phyloP scores from a whole-genome alignment of 208 protist species.

The Trypanosoma lewisi region DNA sequence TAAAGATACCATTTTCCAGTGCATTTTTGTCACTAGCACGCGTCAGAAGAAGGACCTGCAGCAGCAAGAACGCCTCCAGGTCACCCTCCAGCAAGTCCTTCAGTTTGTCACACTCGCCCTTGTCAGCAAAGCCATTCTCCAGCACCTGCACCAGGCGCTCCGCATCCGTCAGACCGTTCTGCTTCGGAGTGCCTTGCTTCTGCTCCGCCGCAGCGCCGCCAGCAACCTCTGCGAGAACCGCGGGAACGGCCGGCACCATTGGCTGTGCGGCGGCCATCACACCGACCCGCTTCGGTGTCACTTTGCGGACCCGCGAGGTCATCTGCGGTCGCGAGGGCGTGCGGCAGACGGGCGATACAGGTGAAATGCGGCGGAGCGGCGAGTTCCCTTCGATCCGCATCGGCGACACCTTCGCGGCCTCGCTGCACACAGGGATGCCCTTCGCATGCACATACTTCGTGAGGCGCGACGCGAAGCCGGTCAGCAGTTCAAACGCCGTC shows the following conservation, averaged over 20 bases:
- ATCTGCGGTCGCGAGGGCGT: not conserved
- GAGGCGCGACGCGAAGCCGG: conserved; percentile 35
- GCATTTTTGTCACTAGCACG: conserved; percentile 10
- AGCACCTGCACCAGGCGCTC: conserved; percentile 21
- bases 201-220: not conserved
- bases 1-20: conserved; percentile 25
- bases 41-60: conserved; percentile 33
- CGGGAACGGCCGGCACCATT: not conserved
- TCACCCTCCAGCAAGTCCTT: conserved; percentile 24
- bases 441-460: conserved; percentile 32
- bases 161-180: not conserved
- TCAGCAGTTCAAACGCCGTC: conserved; percentile 57
- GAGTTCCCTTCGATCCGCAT: conserved; percentile 5
- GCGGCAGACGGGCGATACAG: conserved; percentile 18
- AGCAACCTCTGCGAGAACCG: not conserved
- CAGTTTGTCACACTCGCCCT: conserved; percentile 9
- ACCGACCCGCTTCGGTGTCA: not conserved
- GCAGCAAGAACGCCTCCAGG: conserved; percentile 28
- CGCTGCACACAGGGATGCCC: conserved; percentile 40
- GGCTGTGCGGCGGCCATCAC: not conserved
- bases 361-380: conserved; percentile 19
- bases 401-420: conserved; percentile 9
- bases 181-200: not conserved
- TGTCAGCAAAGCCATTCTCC: not conserved
- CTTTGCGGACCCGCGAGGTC: not conserved